These are phyloP conservation scores for Ganoderma lingzhi DNA, from an alignment of 1,284 basidiomycete species.

Conservation along the genomic window DNA sequence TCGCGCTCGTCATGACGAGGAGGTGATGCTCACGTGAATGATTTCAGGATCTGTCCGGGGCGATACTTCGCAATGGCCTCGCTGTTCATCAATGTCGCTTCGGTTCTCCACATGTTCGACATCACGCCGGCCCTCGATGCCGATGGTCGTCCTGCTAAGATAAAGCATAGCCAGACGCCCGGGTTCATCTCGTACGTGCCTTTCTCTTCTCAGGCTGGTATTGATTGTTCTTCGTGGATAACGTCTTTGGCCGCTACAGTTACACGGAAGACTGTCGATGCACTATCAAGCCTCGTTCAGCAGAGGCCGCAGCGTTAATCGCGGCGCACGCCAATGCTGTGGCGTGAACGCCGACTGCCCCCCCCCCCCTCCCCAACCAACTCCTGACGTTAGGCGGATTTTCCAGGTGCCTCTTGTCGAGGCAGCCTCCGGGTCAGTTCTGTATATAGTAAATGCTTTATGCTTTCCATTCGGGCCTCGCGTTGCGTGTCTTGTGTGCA, in stretches of 20 bases:
- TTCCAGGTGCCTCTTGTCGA: too few species aligned
- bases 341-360: neutral
- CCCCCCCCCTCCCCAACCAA: neutral
- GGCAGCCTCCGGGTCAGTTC: too few species aligned
- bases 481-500: too few species aligned
- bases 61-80: conserved; percentile 8
- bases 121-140: conserved; percentile 8
- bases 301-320: neutral
- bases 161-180: neutral
- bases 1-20: neutral
- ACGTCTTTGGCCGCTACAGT: neutral
- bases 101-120: conserved; percentile 14
- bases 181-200: conserved; percentile 13
- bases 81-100: conserved; percentile 13
- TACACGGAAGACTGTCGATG: conserved; percentile 12
- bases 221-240: neutral
- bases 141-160: neutral
- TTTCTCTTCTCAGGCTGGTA: too few species aligned
- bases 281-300: conserved; percentile 16
- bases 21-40: too few species aligned
- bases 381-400: neutral
- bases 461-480: too few species aligned
- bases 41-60: conserved; percentile 15
- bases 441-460: too few species aligned
- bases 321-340: neutral